phyloP scores from a whole-genome alignment of 2,329 filamentous ascomycete species.

The Cladorrhinum sp. region DNA sequence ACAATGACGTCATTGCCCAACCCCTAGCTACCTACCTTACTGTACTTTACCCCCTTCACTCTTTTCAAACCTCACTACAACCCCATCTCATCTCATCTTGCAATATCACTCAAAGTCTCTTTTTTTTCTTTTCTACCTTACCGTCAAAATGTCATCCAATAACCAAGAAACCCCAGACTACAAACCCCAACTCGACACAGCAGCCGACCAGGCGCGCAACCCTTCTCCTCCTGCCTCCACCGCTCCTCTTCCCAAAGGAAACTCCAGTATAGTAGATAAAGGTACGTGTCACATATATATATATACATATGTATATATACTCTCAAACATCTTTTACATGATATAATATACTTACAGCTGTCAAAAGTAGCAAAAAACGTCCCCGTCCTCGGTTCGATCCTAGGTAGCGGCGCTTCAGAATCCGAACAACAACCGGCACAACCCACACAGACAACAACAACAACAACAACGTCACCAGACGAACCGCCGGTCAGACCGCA shows the following conservation, averaged over 20 bases:
- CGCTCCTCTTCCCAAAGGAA: neutral
- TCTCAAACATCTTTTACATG: neutral
- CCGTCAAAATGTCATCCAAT: neutral
- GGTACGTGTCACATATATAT: conserved; percentile 11
- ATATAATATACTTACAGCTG: neutral
- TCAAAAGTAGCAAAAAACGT: conserved; percentile 17
- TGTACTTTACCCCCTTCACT: too few relatives aligned
- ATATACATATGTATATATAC: neutral
- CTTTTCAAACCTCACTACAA: too few relatives aligned
- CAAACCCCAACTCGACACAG: conserved; percentile 11
- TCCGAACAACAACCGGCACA: conserved; percentile 24
- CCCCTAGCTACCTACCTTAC: too few relatives aligned
- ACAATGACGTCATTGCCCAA: neutral
- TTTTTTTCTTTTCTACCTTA: too few relatives aligned
- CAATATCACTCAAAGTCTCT: too few relatives aligned
- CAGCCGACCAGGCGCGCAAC: neutral
- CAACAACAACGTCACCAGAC: conserved; percentile 16
- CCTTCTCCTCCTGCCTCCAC: neutral
- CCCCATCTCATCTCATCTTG: too few relatives aligned
- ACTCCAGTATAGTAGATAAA: conserved; percentile 10
- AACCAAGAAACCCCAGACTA: conserved; percentile 1
- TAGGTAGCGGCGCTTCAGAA: conserved; percentile 33
- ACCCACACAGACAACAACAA: neutral
- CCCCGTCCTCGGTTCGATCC: conserved; percentile 27
- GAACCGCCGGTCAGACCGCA: conserved; percentile 43